phyloP scores from a whole-genome alignment of 257 asterid species.

The Marsdenia floribunda region DNA sequence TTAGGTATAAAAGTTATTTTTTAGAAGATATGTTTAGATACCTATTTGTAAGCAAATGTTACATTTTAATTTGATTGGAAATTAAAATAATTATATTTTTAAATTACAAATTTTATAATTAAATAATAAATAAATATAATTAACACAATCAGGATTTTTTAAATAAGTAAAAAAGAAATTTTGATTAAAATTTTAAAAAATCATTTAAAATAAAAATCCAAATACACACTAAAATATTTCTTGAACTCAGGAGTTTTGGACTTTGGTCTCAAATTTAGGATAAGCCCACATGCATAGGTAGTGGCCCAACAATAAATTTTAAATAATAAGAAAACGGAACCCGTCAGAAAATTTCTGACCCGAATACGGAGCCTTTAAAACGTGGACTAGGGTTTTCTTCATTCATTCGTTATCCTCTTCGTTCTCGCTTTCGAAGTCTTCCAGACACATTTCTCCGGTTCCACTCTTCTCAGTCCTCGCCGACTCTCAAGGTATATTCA shows the following conservation, averaged over 20 bases:
- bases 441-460: background rate
- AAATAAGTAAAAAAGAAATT: no score
- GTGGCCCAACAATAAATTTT: background rate
- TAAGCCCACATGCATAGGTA: background rate
- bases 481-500: constrained; percentile 3
- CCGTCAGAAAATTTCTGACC: background rate
- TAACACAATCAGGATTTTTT: no score
- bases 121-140: no score
- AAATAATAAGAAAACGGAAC: background rate
- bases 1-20: no score
- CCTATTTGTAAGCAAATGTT: no score
- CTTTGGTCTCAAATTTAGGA: background rate
- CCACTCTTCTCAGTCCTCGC: background rate
- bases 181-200: no score
- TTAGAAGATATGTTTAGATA: no score
- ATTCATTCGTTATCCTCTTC: constrained; percentile 2
- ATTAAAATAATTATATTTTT: no score
- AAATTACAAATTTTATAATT: no score
- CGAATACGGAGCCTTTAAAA: constrained; percentile 1
- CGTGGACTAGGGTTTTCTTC: constrained; percentile 8
- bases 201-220: no score
- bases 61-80: no score
- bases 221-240: background rate
- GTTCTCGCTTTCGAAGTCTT: background rate
- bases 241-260: background rate